A percentile compares a stretch with the other conserved stretches of the same genome.
These are phyloP conservation scores for Beauveria asiatica DNA, from an alignment of 2,329 filamentous ascomycete species.

Conservation along the genomic window DNA sequence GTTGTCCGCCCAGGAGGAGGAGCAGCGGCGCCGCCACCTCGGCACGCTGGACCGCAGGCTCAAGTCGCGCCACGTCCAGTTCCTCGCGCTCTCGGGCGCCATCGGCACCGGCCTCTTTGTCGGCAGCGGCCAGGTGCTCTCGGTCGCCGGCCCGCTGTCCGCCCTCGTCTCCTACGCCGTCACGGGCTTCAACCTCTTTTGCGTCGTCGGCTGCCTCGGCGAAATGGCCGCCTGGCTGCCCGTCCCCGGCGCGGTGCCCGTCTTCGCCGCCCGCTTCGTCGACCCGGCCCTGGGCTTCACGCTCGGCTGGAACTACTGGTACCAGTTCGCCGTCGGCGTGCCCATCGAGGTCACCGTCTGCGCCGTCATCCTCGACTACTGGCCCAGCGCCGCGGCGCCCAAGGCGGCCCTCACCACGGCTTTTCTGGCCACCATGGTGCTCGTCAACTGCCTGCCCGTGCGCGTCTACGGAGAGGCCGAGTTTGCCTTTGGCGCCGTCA, in stretches of 20 bases:
- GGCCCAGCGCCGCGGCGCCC: conserved; percentile 21
- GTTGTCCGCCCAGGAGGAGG: conserved; percentile 15
- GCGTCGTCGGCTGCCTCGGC: conserved; percentile 40
- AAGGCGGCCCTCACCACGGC: conserved; percentile 27
- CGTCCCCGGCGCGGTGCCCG: conserved; percentile 42
- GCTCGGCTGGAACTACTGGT: conserved; percentile 45
- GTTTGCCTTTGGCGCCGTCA: conserved; percentile 39
- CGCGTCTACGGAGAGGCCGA: conserved; percentile 46
- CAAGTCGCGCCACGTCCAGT: conserved; percentile 34
- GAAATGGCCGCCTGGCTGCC: conserved; percentile 57
- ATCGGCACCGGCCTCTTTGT: conserved; percentile 38
- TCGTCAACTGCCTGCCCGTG: conserved; percentile 30
- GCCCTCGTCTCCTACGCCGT: conserved; percentile 33
- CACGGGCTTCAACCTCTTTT: conserved; percentile 39
- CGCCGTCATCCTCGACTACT: conserved; percentile 39
- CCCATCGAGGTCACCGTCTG: conserved; percentile 38
- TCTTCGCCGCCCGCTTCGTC: conserved; percentile 40
- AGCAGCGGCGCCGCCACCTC: conserved; percentile 17
- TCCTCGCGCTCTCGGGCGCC: conserved; percentile 32
- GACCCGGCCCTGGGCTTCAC: conserved; percentile 40
- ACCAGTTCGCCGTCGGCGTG: conserved; percentile 40
- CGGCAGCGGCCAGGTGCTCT: conserved; percentile 34
- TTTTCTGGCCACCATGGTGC: conserved; percentile 29
- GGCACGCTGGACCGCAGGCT: conserved; percentile 29
- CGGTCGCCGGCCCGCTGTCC: conserved; percentile 32